Evolutionary conservation across 768 basidiomycete species (phyloP), one percentile per base, ranked within the genome.

Genomic region (Trametes cingulata): DNA sequence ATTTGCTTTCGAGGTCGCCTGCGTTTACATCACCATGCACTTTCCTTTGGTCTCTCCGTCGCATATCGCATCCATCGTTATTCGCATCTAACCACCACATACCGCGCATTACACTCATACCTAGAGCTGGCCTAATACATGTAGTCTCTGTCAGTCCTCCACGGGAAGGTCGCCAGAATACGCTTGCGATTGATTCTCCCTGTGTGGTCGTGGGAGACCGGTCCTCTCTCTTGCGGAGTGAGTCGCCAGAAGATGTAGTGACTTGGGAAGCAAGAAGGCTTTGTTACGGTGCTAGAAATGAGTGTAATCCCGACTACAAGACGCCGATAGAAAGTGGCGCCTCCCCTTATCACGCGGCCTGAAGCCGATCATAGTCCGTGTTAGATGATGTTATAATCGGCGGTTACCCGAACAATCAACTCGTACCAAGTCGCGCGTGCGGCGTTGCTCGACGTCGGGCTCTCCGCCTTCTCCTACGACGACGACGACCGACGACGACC

Each of bases 61-160:
- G n/a, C 54, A 61, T 53, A 39, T 29, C 48, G 45, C 61, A 52
- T 43, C 41, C 50, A 39, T 58, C 49, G 51, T 43, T 52, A 40
- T 37, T 24, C 29, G 61, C 61, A 63, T 54, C 39, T 50, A 37
- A 42, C 51, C 33, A 49, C 42, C 56, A 35, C 52, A 56, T 56
- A 62, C 61, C 56, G 61, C 35, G 53, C 52, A 52, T 54, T 50
- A 54, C 48, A 58, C 33, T 54, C 53, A 63, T 58, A 45, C 56
- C 61, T 63, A 63, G 36, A 63, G 47, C 57, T 51, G 52, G 61
- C 37, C 35, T 63, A 63, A 63, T 63, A 53, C 41, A 6, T 63
- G 61, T 58, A 63, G n/a, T 53, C 51, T 56, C 35, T 56, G 54
- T 49, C 50, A 43, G 24, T 47, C 42, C 7, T 19, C 24, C 12